Percentiles rank a stretch among this genome's conserved stretches.
phyloP scores from a whole-genome alignment of 345 rosid genomes.

The Eucalyptus caleyi region DNA sequence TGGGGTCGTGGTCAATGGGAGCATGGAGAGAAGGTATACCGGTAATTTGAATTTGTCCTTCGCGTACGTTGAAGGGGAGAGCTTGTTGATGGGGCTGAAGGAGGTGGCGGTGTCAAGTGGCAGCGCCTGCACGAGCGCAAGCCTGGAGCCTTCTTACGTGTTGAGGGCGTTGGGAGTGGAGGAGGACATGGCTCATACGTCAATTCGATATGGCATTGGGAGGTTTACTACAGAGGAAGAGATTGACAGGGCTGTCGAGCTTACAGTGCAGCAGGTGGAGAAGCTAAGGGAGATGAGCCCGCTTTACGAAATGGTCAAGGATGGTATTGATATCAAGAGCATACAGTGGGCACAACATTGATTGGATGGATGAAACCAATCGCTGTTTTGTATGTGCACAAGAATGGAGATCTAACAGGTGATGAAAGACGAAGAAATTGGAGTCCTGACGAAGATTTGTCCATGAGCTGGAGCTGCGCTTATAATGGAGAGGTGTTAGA shows the following conservation, averaged over 20 bases:
- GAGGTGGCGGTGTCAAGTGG: slow-evolving; percentile 99
- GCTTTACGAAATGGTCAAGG: slow-evolving; percentile 86
- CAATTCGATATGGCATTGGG: slow-evolving; percentile 94
- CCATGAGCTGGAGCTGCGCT: not conserved
- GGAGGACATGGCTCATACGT: slow-evolving; percentile 97
- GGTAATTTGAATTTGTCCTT: slow-evolving; percentile 90
- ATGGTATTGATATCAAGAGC: slow-evolving; percentile 75
- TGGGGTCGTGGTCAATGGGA: slow-evolving; percentile 85
- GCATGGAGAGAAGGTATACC: slow-evolving; percentile 59
- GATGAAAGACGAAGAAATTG: not conserved
- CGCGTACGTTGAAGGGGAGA: slow-evolving; percentile 97
- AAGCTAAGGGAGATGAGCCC: slow-evolving; percentile 98
- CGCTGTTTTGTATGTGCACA: not conserved
- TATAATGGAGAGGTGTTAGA: not conserved
- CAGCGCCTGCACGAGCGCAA: slow-evolving; percentile 98
- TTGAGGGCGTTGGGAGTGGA: slow-evolving; percentile 96
- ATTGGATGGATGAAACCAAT: not conserved
- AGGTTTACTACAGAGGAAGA: slow-evolving; percentile 90
- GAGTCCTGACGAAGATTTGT: not conserved
- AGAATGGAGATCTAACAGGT: not conserved
- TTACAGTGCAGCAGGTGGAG: slow-evolving; percentile 79
- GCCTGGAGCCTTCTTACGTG: slow-evolving; percentile 95
- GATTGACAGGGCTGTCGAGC: slow-evolving; percentile 74
- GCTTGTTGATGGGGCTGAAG: slow-evolving; percentile 93
- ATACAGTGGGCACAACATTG: slow-evolving; percentile 94